Conservation (phyloP, 768 basidiomycete genomes). For the Xerocomus brunneocitrinus region DNA sequence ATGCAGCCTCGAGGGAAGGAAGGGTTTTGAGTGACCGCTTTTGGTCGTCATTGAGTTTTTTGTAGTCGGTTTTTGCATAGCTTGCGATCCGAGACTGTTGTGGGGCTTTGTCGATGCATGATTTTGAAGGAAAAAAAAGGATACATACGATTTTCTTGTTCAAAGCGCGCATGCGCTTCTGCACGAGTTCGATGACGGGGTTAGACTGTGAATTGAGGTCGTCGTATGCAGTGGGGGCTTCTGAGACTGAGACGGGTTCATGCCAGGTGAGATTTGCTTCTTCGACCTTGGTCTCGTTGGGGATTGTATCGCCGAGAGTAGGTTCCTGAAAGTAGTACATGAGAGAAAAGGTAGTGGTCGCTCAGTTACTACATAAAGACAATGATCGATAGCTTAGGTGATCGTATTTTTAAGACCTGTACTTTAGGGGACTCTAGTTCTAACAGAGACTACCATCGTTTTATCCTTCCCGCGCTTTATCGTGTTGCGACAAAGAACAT, state of each 20-base stretch:
- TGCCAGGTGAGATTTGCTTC: constrained; percentile 20
- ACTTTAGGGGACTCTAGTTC: too few relatives aligned
- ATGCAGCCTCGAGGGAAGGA: constrained; percentile 67
- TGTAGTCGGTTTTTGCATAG: constrained; percentile 62
- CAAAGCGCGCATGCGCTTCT: constrained; percentile 71
- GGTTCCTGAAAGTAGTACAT: constrained; percentile 11
- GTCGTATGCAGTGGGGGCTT: constrained; percentile 37
- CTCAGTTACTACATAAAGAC: too few relatives aligned
- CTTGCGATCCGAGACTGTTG: constrained; percentile 64
- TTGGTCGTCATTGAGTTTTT: constrained; percentile 87
- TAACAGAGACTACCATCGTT: too few relatives aligned
- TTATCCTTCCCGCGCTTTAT: too few relatives aligned
- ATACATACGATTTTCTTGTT: constrained; percentile 77
- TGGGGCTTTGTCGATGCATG: constrained; percentile 9
- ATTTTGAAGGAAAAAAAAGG: constrained; percentile 8
- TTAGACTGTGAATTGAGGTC: constrained; percentile 49
- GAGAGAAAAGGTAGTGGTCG: too few relatives aligned
- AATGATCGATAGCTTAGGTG: too few relatives aligned
- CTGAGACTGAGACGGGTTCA: constrained; percentile 30
- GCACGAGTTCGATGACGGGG: constrained; percentile 72
- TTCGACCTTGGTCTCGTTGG: constrained; percentile 42
- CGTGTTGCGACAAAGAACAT: too few relatives aligned
- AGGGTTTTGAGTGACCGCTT: constrained; percentile 67
- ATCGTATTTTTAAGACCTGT: too few relatives aligned
- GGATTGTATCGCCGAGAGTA: constrained; percentile 46